phyloP scores from a whole-genome alignment of 2,329 filamentous ascomycete genomes.

The Fusarium odoratissimum region DNA sequence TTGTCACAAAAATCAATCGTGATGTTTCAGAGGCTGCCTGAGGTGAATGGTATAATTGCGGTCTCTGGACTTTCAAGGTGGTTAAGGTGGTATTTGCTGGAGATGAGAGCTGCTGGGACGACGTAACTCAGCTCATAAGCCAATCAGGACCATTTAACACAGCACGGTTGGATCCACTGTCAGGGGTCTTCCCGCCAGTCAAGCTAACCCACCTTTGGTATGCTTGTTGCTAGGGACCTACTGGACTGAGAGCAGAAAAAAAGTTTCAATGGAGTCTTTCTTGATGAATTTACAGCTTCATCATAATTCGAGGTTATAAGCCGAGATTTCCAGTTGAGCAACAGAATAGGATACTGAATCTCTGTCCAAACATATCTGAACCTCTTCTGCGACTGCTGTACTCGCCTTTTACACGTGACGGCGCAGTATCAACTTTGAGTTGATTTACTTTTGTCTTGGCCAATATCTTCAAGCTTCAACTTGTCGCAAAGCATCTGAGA shows the following conservation, averaged over 20 bases:
- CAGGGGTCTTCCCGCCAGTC: slow-evolving; percentile 43
- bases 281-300: slow-evolving; percentile 28
- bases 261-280: slow-evolving; percentile 36
- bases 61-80: slow-evolving; percentile 30
- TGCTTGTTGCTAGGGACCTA: slow-evolving; percentile 26
- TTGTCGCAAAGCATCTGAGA: slow-evolving; percentile 28
- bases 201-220: slow-evolving; percentile 31
- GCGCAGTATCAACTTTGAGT: slow-evolving; percentile 14
- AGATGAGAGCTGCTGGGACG: slow-evolving; percentile 39
- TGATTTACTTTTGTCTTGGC: slow-evolving; percentile 3
- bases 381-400: neutral
- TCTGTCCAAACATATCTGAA: no score
- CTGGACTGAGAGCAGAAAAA: slow-evolving; percentile 37
- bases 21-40: slow-evolving; percentile 7
- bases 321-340: neutral
- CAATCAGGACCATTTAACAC: slow-evolving; percentile 43
- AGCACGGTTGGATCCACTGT: slow-evolving; percentile 40
- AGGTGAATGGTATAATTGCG: slow-evolving; percentile 28
- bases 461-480: slow-evolving; percentile 8
- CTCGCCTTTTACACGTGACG: neutral
- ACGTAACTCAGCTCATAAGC: slow-evolving; percentile 31
- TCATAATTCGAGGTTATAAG: slow-evolving; percentile 11
- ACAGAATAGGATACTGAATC: neutral
- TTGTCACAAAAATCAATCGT: neutral
- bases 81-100: slow-evolving; percentile 26